phyloP scores from a whole-genome alignment of 352 stramenopile genomes.

The Pythium dissimile region DNA sequence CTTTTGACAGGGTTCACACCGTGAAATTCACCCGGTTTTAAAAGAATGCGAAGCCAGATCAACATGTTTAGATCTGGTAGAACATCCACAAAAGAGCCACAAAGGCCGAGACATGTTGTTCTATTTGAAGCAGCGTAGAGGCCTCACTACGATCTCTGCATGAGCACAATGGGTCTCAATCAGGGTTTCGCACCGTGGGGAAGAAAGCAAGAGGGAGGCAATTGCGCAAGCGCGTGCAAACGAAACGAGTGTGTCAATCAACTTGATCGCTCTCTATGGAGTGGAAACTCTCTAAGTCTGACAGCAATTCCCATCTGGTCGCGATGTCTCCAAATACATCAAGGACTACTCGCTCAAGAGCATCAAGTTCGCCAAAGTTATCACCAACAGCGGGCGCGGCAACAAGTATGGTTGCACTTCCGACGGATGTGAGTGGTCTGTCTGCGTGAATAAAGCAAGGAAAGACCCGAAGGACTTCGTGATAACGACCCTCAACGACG shows the following conservation, averaged over 20 bases:
- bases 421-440: neutral
- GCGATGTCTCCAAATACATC: neutral
- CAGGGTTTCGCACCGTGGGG: no score
- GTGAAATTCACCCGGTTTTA: no score
- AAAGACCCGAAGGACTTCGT: neutral
- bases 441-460: neutral
- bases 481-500: neutral
- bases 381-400: neutral
- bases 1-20: no score
- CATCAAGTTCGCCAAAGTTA: neutral
- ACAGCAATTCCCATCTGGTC: neutral
- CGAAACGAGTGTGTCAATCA: neutral
- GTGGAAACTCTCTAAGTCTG: neutral
- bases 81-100: no score
- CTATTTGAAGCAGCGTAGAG: no score
- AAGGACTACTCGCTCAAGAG: neutral
- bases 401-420: neutral
- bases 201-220: no score
- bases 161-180: no score
- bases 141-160: no score
- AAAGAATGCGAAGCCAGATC: no score
- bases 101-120: no score
- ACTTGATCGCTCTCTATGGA: neutral
- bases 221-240: no score
- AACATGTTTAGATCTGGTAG: no score